These are phyloP conservation scores for Cicer bijugum DNA, from an alignment of 306 rosid genomes.

Conservation along the genomic window DNA sequence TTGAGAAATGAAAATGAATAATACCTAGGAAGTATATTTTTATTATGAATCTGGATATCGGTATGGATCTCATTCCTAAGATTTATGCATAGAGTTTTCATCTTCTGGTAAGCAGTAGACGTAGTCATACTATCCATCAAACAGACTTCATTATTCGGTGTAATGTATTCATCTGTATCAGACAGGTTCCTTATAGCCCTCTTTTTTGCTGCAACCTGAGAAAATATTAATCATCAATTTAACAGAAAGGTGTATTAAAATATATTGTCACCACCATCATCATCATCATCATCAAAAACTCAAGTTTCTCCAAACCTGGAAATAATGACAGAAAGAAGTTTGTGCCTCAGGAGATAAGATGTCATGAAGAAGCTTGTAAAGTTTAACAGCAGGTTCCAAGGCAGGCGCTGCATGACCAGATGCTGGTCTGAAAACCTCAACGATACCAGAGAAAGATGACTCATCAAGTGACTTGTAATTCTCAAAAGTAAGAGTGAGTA, in stretches of 20 bases:
- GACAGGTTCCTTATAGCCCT: conserved; percentile 82
- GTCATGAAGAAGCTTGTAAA: conserved; percentile 89
- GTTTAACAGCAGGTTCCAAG: conserved; percentile 89
- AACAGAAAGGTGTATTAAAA: conserved; percentile 34
- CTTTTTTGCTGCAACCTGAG: conserved; percentile 91
- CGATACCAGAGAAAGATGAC: conserved; percentile 72
- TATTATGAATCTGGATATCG: conserved; percentile 91
- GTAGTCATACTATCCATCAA: conserved; percentile 62
- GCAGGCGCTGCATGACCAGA: conserved; percentile 85
- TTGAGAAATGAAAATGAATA: conserved; percentile 30
- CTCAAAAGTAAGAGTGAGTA: conserved; percentile 76
- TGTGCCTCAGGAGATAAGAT: conserved; percentile 95
- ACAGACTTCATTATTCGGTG: conserved; percentile 67
- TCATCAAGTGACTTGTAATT: conserved; percentile 96
- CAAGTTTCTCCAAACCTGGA: conserved; percentile 76
- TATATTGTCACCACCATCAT: not conserved
- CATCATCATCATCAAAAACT: conserved; percentile 20
- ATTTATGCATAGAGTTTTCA: conserved; percentile 76
- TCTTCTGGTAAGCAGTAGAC: conserved; percentile 83
- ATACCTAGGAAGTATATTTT: conserved; percentile 96
- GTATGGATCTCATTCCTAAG: conserved; percentile 74
- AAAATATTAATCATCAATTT: conserved; percentile 41
- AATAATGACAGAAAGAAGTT: conserved; percentile 85
- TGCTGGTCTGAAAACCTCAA: conserved; percentile 76
- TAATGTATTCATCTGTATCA: conserved; percentile 92